Conservation (phyloP, 2,329 filamentous ascomycete genomes). For the Xylaria arbuscula region DNA sequence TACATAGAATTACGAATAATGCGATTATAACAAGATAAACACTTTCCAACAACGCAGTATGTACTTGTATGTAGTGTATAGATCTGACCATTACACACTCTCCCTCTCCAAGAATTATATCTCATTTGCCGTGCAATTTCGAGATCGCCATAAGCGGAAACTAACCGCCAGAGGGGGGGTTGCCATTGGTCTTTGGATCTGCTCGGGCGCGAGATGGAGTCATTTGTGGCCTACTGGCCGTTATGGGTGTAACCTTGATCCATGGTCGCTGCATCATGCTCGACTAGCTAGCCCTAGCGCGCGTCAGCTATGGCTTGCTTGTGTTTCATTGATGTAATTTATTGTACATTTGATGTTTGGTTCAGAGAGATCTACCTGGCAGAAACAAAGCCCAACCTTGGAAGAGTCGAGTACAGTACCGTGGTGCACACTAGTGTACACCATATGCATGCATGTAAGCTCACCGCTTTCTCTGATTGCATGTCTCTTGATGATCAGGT, state of each 20-base stretch:
- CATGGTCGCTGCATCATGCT: slow-evolving; percentile 8
- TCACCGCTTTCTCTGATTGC: slow-evolving; percentile 23
- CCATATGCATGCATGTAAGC: background rate
- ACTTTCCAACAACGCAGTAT: background rate
- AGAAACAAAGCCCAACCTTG: background rate
- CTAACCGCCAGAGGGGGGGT: slow-evolving; percentile 6
- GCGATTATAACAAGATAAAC: background rate
- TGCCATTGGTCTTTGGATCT: slow-evolving; percentile 24
- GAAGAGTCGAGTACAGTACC: background rate
- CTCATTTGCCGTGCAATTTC: slow-evolving; percentile 19
- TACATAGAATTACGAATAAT: background rate
- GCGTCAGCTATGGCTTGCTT: slow-evolving; percentile 14
- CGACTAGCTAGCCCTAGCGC: slow-evolving; percentile 20
- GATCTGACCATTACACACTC: slow-evolving; percentile 16
- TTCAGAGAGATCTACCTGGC: background rate
- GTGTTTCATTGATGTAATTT: slow-evolving; percentile 21
- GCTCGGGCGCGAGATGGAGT: slow-evolving; percentile 10
- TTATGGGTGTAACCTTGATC: slow-evolving; percentile 27
- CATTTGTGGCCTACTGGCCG: slow-evolving; percentile 24
- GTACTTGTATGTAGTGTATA: no score
- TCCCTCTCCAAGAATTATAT: slow-evolving; percentile 1
- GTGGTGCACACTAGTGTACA: no score
- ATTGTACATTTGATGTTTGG: background rate
- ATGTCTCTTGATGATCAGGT: slow-evolving; percentile 3
- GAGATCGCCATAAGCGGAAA: slow-evolving; percentile 33